A percentile compares a stretch with the other conserved stretches of the same genome.
Evolutionary conservation across 2,329 filamentous ascomycete species (phyloP).

Genomic region (Torrubiella hemipterigena): DNA sequence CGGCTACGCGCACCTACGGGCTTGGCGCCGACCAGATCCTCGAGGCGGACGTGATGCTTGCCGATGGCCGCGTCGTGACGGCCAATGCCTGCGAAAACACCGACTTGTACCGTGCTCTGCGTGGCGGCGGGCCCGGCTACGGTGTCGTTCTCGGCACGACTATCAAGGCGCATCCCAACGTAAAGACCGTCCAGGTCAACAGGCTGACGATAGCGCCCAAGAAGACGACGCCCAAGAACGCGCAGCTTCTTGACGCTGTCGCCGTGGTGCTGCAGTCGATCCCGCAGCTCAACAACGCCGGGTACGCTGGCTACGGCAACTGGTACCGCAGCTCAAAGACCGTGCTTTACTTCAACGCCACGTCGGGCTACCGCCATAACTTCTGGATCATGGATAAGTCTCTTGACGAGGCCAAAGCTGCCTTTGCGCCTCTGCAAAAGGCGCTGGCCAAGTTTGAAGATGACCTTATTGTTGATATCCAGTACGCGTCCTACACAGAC

Average conservation of each 20-base stretch:
- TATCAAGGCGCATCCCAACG: constrained; percentile 20
- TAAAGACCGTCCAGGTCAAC: constrained; percentile 12
- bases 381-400: constrained; percentile 16
- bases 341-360: constrained; percentile 12
- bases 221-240: constrained; percentile 11
- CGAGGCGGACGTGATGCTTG: constrained; percentile 25
- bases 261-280: constrained; percentile 17
- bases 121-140: constrained; percentile 23
- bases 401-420: constrained; percentile 10
- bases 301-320: constrained; percentile 15
- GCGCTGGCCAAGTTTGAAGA: constrained; percentile 10
- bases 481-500: constrained; percentile 12
- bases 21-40: constrained; percentile 31
- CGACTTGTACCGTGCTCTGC: constrained; percentile 25
- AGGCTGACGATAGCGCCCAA: constrained; percentile 12
- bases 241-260: constrained; percentile 13
- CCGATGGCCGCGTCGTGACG: constrained; percentile 20
- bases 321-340: constrained; percentile 15
- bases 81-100: constrained; percentile 19
- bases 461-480: constrained; percentile 11
- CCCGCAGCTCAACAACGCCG: constrained; percentile 17
- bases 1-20: constrained; percentile 24
- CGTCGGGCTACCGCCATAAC: constrained; percentile 16
- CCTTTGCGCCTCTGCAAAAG: constrained; percentile 9
- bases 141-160: constrained; percentile 21